Conservation (phyloP, 768 basidiomycete genomes). For the Steccherinum ochraceum region DNA sequence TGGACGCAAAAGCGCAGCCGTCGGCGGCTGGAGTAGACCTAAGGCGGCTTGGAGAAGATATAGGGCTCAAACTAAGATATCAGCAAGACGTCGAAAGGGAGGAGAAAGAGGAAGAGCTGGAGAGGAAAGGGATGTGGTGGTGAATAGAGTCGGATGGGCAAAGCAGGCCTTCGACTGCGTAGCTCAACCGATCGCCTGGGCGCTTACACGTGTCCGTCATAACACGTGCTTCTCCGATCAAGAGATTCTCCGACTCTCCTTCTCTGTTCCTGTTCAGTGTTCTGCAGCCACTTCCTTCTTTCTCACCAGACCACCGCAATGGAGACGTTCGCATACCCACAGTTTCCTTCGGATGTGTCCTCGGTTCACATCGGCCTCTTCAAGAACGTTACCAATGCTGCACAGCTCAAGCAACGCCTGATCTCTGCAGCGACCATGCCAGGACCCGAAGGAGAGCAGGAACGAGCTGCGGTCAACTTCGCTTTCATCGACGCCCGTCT, state of each 20-base stretch:
- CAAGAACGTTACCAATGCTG: conserved; percentile 57
- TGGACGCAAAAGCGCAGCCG: neutral
- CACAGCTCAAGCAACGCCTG: conserved; percentile 55
- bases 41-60: neutral
- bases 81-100: neutral
- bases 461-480: conserved; percentile 79
- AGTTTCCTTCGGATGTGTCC: conserved; percentile 35
- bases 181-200: too few species aligned
- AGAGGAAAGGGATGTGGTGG: neutral
- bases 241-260: too few species aligned
- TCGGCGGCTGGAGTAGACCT: neutral
- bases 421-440: conserved; percentile 58
- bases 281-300: too few species aligned
- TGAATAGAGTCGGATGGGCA: too few species aligned
- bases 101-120: neutral
- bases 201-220: too few species aligned
- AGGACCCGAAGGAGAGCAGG: conserved; percentile 55
- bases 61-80: neutral
- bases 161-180: too few species aligned
- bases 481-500: conserved; percentile 84
- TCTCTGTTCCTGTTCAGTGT: too few species aligned
- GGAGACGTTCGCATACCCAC: conserved; percentile 51
- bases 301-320: conserved; percentile 24
- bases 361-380: conserved; percentile 62
- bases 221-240: too few species aligned